Percentiles rank a stretch among this genome's conserved stretches.
Evolutionary conservation across 441 rosid genomes (phyloP).

Genomic region (Melastoma candidum): DNA sequence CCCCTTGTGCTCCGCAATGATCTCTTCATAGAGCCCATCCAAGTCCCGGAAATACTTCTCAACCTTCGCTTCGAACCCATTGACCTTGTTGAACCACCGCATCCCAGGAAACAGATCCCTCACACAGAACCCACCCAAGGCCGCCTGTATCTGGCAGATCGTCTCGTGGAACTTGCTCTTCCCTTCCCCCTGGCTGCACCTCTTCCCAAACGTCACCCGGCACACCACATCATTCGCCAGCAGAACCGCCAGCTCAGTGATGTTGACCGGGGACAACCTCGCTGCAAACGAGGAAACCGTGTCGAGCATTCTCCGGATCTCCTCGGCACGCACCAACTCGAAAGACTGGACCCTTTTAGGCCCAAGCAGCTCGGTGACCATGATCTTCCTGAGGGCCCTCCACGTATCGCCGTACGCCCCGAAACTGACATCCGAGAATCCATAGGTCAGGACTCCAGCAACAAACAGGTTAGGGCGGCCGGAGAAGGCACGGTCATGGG

Average conservation of each 20-base stretch:
- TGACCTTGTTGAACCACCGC: constrained; percentile 20
- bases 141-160: constrained; percentile 9
- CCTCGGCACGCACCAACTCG: constrained; percentile 17
- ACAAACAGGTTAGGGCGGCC: constrained; percentile 5
- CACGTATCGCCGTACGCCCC: constrained; percentile 5
- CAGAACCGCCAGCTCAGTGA: constrained; percentile 8
- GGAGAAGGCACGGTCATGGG: constrained; percentile 11
- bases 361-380: constrained; percentile 15
- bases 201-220: constrained; percentile 17
- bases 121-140: constrained; percentile 12
- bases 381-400: constrained; percentile 15
- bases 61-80: constrained; percentile 7
- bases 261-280: constrained; percentile 9
- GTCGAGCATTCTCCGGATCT: constrained; percentile 10
- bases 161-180: constrained; percentile 18
- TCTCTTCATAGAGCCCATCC: constrained; percentile 10
- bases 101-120: constrained; percentile 24
- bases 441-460: not conserved
- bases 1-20: constrained; percentile 11
- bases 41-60: constrained; percentile 15
- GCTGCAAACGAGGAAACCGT: constrained; percentile 9
- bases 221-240: constrained; percentile 18
- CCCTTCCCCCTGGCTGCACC: constrained; percentile 1
- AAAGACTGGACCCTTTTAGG: constrained; percentile 20
- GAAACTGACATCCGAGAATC: constrained; percentile 10